Percentiles rank a stretch among this genome's conserved stretches.
These are phyloP conservation scores for Liriodendron chinense DNA, from an alignment of 164 flowering plant genomes.

Conservation along the genomic window DNA sequence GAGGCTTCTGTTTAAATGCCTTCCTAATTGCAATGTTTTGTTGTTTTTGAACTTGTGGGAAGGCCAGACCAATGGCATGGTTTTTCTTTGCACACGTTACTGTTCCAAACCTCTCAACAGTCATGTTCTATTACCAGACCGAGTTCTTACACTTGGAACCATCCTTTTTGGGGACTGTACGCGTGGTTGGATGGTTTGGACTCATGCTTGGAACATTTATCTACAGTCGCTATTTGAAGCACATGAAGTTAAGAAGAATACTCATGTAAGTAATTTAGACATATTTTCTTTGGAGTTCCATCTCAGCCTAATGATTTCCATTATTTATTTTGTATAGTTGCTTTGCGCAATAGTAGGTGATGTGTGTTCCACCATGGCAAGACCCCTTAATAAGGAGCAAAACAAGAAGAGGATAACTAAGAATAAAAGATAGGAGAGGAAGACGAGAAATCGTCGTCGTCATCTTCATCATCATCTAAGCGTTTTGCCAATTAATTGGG, in stretches of 20 bases:
- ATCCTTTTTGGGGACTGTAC: constrained; percentile 79
- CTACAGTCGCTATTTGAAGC: constrained; percentile 75
- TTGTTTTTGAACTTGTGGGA: constrained; percentile 21
- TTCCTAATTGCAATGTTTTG: constrained; percentile 22
- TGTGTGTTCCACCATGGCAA: too few relatives aligned
- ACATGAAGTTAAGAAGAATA: constrained; percentile 53
- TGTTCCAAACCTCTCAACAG: constrained; percentile 78
- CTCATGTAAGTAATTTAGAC: constrained; percentile 55
- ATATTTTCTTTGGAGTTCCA: not conserved
- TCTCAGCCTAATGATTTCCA: not conserved
- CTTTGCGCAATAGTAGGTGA: too few relatives aligned
- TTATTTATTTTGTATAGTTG: too few relatives aligned
- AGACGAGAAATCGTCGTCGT: too few relatives aligned
- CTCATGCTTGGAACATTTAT: constrained; percentile 84
- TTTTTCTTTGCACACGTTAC: constrained; percentile 78
- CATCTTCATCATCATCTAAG: too few relatives aligned
- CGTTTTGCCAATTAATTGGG: too few relatives aligned
- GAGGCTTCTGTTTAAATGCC: not conserved
- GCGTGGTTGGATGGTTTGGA: constrained; percentile 86
- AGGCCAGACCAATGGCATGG: constrained; percentile 91
- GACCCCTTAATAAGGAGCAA: too few relatives aligned
- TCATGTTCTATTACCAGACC: constrained; percentile 92
- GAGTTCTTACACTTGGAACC: constrained; percentile 79
- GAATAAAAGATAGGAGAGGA: too few relatives aligned
- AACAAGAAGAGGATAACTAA: too few relatives aligned